phyloP scores from a whole-genome alignment of 495 filamentous ascomycete genomes.

The Hypoxylon fragiforme region DNA sequence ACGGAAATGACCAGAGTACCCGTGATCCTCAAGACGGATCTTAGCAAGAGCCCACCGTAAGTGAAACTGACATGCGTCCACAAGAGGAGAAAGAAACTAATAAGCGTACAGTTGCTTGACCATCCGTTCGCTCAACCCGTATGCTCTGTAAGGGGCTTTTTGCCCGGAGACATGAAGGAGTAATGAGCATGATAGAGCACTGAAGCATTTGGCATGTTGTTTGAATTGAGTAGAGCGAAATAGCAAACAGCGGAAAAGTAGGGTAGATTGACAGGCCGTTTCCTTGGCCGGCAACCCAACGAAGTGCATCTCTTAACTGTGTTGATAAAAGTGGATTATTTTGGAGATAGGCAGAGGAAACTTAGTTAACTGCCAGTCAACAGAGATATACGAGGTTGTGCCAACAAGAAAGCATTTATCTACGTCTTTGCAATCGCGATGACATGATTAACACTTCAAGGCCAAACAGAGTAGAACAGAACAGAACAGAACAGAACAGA shows the following conservation, averaged over 20 bases:
- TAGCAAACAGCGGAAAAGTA: slow-evolving; percentile 19
- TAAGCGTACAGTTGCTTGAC: slow-evolving; percentile 76
- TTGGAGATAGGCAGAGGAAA: slow-evolving; percentile 31
- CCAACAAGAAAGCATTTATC: slow-evolving; percentile 6
- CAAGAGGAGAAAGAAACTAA: slow-evolving; percentile 41
- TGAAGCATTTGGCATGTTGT: slow-evolving; percentile 22
- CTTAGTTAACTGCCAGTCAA: slow-evolving; percentile 31
- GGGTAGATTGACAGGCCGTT: slow-evolving; percentile 32
- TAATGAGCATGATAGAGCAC: slow-evolving; percentile 17
- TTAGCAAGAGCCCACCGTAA: slow-evolving; percentile 98
- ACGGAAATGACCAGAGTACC: slow-evolving; percentile 96
- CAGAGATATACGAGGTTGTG: slow-evolving; percentile 32
- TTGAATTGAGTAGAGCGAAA: slow-evolving; percentile 21
- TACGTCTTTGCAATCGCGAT: not conserved
- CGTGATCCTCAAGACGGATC: slow-evolving; percentile 95
- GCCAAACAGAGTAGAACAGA: too few species aligned
- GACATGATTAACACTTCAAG: too few species aligned
- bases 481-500: too few species aligned
- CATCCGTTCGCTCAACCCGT: slow-evolving; percentile 96
- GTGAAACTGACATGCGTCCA: slow-evolving; percentile 44
- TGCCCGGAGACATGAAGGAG: not conserved
- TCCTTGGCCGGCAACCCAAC: slow-evolving; percentile 5
- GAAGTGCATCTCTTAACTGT: slow-evolving; percentile 33
- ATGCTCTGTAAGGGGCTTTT: slow-evolving; percentile 68
- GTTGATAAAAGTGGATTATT: slow-evolving; percentile 31